Conservation (phyloP, 352 stramenopile genomes). For the Elongisporangium anandrum region DNA sequence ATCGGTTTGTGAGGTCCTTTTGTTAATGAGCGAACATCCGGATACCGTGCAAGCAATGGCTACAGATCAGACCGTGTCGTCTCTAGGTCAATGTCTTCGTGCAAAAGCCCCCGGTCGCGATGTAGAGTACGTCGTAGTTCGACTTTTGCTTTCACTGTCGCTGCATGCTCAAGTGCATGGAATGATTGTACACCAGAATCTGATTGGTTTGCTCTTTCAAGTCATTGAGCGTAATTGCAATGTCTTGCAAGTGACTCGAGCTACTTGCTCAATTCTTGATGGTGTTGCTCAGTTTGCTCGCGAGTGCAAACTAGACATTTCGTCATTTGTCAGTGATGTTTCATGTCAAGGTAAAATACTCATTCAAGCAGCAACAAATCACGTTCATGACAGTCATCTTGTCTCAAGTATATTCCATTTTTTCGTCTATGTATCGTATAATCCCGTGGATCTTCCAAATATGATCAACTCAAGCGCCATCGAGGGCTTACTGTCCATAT, state of each 20-base stretch:
- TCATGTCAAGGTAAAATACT: slow-evolving; percentile 36
- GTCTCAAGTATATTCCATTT: slow-evolving; percentile 44
- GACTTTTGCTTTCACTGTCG: slow-evolving; percentile 30
- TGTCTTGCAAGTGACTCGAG: slow-evolving; percentile 35
- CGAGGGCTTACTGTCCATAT: slow-evolving; percentile 59
- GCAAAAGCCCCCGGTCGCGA: slow-evolving; percentile 12
- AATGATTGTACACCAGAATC: slow-evolving; percentile 51
- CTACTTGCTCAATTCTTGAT: slow-evolving; percentile 66
- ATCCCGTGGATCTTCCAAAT: slow-evolving; percentile 38
- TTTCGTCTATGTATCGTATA: slow-evolving; percentile 48
- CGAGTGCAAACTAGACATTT: slow-evolving; percentile 51
- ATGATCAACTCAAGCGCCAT: slow-evolving; percentile 50
- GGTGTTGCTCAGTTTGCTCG: slow-evolving; percentile 56
- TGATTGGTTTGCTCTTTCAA: slow-evolving; percentile 44
- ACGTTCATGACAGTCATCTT: slow-evolving; percentile 25
- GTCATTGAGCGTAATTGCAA: slow-evolving; percentile 54
- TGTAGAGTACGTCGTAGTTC: slow-evolving; percentile 25
- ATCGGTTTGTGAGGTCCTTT: slow-evolving; percentile 29
- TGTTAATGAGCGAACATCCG: slow-evolving; percentile 25
- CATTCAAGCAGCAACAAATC: slow-evolving; percentile 26
- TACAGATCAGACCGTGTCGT: slow-evolving; percentile 30
- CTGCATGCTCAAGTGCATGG: slow-evolving; percentile 39
- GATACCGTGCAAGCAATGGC: slow-evolving; percentile 42
- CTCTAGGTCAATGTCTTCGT: slow-evolving; percentile 30
- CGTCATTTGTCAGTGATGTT: slow-evolving; percentile 27